phyloP scores from a whole-genome alignment of 805 yeast genomes.

The Candida golubevii region DNA sequence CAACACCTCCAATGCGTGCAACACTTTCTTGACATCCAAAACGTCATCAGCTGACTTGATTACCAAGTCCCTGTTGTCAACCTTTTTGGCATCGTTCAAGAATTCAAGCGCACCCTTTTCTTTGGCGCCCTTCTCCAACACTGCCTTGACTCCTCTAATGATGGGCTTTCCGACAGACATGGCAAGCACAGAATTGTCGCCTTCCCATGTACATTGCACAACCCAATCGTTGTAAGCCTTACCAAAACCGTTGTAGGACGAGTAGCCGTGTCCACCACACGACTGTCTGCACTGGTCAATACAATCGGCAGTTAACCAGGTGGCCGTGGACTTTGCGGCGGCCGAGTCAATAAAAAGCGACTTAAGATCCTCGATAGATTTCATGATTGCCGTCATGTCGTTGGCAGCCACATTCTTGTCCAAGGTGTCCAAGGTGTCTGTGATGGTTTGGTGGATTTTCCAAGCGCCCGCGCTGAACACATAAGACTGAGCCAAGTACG shows the following conservation, averaged over 20 bases:
- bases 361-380: constrained; percentile 14
- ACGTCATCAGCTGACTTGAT: constrained; percentile 11
- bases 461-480: constrained; percentile 17
- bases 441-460: constrained; percentile 15
- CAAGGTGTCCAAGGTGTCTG: constrained; percentile 13
- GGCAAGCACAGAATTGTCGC: constrained; percentile 21
- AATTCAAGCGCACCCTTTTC: constrained; percentile 16
- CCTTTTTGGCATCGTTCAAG: constrained; percentile 16
- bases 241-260: constrained; percentile 19
- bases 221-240: constrained; percentile 21
- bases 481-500: constrained; percentile 20
- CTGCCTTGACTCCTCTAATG: constrained; percentile 15
- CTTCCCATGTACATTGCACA: constrained; percentile 23
- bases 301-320: constrained; percentile 22
- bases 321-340: constrained; percentile 17
- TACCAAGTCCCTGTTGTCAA: constrained; percentile 12
- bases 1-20: constrained; percentile 17
- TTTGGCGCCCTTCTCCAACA: constrained; percentile 14
- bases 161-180: constrained; percentile 21
- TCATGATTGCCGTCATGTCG: constrained; percentile 14
- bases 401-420: constrained; percentile 14
- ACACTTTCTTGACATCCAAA: constrained; percentile 12
- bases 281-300: constrained; percentile 21
- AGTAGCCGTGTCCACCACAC: constrained; percentile 23
- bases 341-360: constrained; percentile 19